Percentiles rank a stretch among this genome's conserved stretches.
These are phyloP conservation scores for Manihot esculenta DNA, from an alignment of 441 rosid species.

Conservation along the genomic window DNA sequence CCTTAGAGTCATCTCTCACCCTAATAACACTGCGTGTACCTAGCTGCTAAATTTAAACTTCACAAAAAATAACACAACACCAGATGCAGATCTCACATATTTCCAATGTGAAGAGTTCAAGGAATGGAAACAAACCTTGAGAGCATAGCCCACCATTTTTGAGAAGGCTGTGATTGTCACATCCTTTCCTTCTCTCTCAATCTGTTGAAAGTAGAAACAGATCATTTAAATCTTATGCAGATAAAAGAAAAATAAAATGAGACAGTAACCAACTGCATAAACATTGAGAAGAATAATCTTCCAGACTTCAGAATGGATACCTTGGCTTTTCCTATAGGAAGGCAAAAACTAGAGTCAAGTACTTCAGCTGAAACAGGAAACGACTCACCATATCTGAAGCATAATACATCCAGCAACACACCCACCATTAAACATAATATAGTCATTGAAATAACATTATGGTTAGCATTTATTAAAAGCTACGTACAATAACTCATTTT, in stretches of 20 bases:
- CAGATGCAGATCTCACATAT: not conserved
- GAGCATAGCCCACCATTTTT: constrained; percentile 85
- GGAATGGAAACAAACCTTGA: constrained; percentile 55
- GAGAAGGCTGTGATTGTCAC: constrained; percentile 87
- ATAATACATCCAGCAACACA: constrained; percentile 11
- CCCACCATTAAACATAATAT: constrained; percentile 3
- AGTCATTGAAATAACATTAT: not conserved
- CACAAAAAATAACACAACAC: not conserved
- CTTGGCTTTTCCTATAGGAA: constrained; percentile 97
- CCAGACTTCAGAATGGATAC: constrained; percentile 30
- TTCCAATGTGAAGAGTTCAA: not conserved
- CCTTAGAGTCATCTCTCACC: no score
- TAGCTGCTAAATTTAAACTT: constrained; percentile 9
- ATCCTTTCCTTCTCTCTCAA: constrained; percentile 95
- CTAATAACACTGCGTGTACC: no score
- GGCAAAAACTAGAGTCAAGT: constrained; percentile 93
- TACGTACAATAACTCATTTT: constrained; percentile 86
- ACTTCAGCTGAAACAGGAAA: constrained; percentile 90
- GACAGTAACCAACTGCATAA: constrained; percentile 14
- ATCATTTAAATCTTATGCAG: not conserved
- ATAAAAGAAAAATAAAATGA: not conserved
- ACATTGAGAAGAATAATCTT: constrained; percentile 20
- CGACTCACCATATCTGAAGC: constrained; percentile 84
- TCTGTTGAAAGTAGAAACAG: constrained; percentile 40
- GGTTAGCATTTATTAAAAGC: constrained; percentile 10